A percentile compares a stretch with the other conserved stretches of the same genome.
Evolutionary conservation across 108 stramenopile species (phyloP).

Genomic region (Discostella stelligeroides): DNA sequence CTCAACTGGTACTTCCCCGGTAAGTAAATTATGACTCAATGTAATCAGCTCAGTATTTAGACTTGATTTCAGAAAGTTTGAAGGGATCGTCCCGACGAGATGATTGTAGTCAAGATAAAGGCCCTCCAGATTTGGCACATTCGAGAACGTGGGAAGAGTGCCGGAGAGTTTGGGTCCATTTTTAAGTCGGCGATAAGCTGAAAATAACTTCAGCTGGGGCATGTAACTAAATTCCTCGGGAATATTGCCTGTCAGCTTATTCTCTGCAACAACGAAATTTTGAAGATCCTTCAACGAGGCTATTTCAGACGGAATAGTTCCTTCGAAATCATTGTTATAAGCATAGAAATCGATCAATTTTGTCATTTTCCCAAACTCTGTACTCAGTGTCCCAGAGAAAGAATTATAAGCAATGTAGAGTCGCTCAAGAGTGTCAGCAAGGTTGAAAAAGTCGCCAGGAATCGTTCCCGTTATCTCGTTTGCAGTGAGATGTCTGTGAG

Average conservation of each 20-base stretch:
- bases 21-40: conserved; percentile 52
- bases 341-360: conserved; percentile 57
- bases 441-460: conserved; percentile 57
- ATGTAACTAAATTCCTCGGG: conserved; percentile 55
- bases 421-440: conserved; percentile 39
- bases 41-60: conserved; percentile 45
- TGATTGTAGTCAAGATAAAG: conserved; percentile 71
- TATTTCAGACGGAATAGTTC: conserved; percentile 59
- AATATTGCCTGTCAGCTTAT: conserved; percentile 64
- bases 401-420: conserved; percentile 64
- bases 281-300: conserved; percentile 44
- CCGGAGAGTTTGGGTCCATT: conserved; percentile 60
- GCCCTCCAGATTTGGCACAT: conserved; percentile 54
- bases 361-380: conserved; percentile 54
- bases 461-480: conserved; percentile 52
- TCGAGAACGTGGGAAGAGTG: conserved; percentile 59
- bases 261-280: conserved; percentile 55
- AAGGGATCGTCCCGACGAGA: conserved; percentile 42
- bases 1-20: conserved; percentile 53
- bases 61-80: conserved; percentile 45
- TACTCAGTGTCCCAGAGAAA: conserved; percentile 62
- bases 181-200: conserved; percentile 40
- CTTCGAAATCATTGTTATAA: conserved; percentile 57
- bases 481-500: conserved; percentile 48
- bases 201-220: conserved; percentile 54